Percentiles rank a stretch among this genome's conserved stretches.
phyloP scores from a whole-genome alignment of 495 filamentous ascomycete species.

The Hapsidospora chrysogenum region DNA sequence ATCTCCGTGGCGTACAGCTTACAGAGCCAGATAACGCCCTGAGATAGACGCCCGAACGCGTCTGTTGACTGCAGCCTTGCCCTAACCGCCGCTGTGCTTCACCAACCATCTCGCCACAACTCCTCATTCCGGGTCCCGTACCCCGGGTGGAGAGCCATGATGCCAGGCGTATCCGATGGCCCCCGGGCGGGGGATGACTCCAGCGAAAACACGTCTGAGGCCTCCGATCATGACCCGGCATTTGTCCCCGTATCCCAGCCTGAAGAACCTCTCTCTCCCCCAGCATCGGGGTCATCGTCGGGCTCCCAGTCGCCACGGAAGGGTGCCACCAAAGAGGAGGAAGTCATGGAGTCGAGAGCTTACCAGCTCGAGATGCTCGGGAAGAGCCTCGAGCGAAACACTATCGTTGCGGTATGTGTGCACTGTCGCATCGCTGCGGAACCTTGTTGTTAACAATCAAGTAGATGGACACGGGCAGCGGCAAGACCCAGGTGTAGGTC shows the following conservation, averaged over 20 bases:
- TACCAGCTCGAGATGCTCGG: constrained; percentile 91
- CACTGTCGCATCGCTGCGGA: neutral
- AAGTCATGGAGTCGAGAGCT: constrained; percentile 34
- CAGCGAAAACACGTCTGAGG: no score
- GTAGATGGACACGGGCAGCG: constrained; percentile 86
- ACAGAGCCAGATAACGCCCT: no score
- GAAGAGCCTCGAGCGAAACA: constrained; percentile 59
- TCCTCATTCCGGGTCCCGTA: no score
- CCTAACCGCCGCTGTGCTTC: no score
- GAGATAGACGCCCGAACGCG: no score
- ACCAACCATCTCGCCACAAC: no score
- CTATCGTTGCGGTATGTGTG: constrained; percentile 60
- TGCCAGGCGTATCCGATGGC: no score
- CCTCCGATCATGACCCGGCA: neutral
- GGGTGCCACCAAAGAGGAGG: constrained; percentile 2
- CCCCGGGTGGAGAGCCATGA: no score
- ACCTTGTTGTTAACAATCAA: neutral
- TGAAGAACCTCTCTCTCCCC: neutral
- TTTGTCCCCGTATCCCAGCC: neutral
- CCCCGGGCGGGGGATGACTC: no score
- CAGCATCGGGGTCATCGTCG: neutral
- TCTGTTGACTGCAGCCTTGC: no score
- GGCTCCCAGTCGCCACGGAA: neutral
- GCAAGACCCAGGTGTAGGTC: constrained; percentile 79
- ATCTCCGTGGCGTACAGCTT: no score